phyloP scores from a whole-genome alignment of 441 rosid species.

The Adansonia madagascariensis region DNA sequence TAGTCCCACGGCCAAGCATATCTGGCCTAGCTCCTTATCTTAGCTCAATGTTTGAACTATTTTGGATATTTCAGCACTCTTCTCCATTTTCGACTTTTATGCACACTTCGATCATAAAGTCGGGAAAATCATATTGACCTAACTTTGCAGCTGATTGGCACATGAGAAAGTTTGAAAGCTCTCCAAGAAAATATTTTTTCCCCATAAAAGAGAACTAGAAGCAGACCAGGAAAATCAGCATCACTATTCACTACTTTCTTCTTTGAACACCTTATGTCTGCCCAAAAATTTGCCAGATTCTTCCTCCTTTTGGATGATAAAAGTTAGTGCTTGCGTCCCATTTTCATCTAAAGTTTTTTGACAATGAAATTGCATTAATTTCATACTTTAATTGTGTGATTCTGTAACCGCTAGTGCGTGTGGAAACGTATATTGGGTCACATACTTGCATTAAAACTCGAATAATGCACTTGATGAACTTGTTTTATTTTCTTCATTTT shows the following conservation, averaged over 20 bases:
- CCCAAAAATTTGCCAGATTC: not conserved
- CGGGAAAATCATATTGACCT: not conserved
- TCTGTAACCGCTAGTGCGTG: not conserved
- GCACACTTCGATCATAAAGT: not conserved
- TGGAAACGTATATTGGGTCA: not conserved
- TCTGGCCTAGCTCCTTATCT: not conserved
- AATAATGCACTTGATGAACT: conserved; percentile 17
- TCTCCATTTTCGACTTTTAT: not conserved
- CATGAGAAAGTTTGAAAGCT: not conserved
- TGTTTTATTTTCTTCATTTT: conserved; percentile 7
- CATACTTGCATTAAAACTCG: conserved; percentile 11
- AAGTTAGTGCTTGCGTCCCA: not conserved
- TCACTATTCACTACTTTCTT: not conserved
- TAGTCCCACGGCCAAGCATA: not conserved
- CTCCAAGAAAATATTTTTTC: not conserved
- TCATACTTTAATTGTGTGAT: conserved; percentile 9
- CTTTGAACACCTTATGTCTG: not conserved
- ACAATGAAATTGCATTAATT: conserved; percentile 11
- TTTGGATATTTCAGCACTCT: not conserved
- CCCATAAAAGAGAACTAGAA: not conserved
- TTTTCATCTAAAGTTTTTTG: conserved; percentile 22
- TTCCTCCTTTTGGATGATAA: conserved; percentile 9
- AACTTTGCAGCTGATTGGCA: not conserved
- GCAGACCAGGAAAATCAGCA: not conserved
- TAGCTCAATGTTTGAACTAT: not conserved